phyloP scores from a whole-genome alignment of 306 rosid species.

The Pyrus bretschneideri region DNA sequence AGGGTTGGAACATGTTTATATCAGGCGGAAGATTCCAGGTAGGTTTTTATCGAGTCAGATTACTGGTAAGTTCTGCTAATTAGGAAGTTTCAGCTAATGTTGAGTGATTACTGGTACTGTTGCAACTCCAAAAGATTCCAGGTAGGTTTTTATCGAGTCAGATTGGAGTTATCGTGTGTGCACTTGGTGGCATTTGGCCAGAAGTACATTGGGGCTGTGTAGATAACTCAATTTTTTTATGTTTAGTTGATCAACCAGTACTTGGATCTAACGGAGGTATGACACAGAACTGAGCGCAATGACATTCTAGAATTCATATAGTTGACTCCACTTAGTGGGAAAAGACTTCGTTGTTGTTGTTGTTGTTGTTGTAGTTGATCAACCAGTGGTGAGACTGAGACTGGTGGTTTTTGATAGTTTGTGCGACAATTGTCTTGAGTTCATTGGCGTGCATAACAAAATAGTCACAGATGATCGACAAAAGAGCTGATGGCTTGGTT shows the following conservation, averaged over 20 bases:
- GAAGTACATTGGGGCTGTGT: neutral
- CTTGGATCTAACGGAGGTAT: no score
- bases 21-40: no score
- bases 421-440: neutral
- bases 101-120: neutral
- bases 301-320: no score
- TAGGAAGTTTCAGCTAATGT: neutral
- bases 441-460: neutral
- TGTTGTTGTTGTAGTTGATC: neutral
- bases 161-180: neutral
- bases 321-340: no score
- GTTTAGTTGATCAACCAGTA: neutral
- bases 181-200: neutral
- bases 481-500: neutral
- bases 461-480: no score
- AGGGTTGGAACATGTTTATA: no score
- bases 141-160: neutral
- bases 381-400: no score
- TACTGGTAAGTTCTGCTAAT: neutral
- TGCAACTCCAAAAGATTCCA: neutral
- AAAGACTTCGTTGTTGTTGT: no score
- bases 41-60: no score
- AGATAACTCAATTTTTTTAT: neutral
- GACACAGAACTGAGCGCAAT: no score
- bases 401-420: neutral